Percentiles rank a stretch among this genome's conserved stretches.
These are phyloP conservation scores for Linanthus parryae DNA, from an alignment of 148 eudicot genomes.

Conservation along the genomic window DNA sequence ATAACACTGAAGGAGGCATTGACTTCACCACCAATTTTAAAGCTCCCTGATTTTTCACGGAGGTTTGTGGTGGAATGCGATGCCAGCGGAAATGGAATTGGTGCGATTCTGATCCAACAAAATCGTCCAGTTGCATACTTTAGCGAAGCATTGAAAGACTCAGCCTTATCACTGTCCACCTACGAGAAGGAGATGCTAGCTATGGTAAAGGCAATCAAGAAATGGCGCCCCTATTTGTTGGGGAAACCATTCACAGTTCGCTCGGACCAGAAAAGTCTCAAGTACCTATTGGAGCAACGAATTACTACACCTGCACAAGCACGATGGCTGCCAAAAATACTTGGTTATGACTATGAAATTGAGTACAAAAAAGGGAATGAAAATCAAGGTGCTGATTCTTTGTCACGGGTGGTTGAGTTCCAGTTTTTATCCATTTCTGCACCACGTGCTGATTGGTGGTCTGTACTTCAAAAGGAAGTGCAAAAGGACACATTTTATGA, in stretches of 20 bases:
- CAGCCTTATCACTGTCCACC: not conserved
- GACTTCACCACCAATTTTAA: not conserved
- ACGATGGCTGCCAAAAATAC: not conserved
- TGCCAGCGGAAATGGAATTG: not conserved
- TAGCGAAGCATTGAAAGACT: not conserved
- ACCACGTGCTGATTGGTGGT: conserved; percentile 1
- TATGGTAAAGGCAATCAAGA: not conserved
- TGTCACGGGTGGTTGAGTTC: not conserved
- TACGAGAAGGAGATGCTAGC: not conserved
- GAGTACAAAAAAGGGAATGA: conserved; percentile 6
- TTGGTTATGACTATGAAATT: not conserved
- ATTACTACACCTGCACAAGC: not conserved
- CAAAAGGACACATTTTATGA: not conserved
- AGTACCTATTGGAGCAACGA: not conserved
- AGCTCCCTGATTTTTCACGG: not conserved
- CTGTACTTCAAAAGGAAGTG: not conserved
- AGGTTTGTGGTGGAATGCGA: not conserved
- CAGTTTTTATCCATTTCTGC: not conserved
- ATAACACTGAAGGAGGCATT: not conserved
- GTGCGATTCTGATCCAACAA: not conserved
- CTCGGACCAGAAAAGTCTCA: not conserved
- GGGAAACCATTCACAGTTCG: conserved; percentile 1
- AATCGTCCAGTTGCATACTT: not conserved
- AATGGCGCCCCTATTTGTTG: not conserved
- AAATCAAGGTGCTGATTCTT: conserved; percentile 2